Percentiles rank a stretch among this genome's conserved stretches.
Evolutionary conservation across 176 grass and related monocot genomes (phyloP).

Genomic region (Triticum timopheevii): DNA sequence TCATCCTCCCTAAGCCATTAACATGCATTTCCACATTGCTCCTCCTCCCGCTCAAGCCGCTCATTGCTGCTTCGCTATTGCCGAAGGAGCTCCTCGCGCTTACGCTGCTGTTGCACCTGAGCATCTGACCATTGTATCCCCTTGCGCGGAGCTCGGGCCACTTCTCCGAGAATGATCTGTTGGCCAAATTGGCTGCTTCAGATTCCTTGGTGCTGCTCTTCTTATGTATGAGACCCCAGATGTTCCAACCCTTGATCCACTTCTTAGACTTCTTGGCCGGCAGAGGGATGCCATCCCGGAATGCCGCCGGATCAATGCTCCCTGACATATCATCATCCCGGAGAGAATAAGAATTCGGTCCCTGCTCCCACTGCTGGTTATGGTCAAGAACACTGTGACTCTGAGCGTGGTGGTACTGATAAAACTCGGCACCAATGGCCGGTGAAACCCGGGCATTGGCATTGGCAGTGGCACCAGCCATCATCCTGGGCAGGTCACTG

Average conservation of each 20-base stretch:
- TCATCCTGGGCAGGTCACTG: conserved; percentile 26
- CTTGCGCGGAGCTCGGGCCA: conserved; percentile 57
- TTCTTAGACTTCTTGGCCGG: conserved; percentile 55
- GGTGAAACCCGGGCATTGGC: conserved; percentile 86
- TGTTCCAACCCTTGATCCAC: conserved; percentile 78
- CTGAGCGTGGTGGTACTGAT: conserved; percentile 41
- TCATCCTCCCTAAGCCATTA: conserved; percentile 49
- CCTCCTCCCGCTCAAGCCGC: conserved; percentile 41
- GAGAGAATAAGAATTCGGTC: conserved; percentile 20
- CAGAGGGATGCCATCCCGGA: conserved; percentile 8
- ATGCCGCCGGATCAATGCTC: conserved; percentile 44
- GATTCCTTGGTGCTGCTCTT: conserved; percentile 45
- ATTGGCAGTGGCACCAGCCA: conserved; percentile 20
- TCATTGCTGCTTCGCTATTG: conserved; percentile 12
- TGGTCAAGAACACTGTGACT: conserved; percentile 33
- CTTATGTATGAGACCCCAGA: conserved; percentile 72
- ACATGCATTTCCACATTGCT: conserved; percentile 43
- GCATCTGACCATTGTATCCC: conserved; percentile 55
- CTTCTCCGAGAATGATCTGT: conserved; percentile 33
- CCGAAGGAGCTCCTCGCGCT: conserved; percentile 66
- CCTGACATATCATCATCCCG: conserved; percentile 49
- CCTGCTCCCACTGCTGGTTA: conserved; percentile 19
- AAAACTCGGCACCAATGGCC: conserved; percentile 42
- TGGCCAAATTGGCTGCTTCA: conserved; percentile 30
- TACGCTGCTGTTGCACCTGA: conserved; percentile 71